Evolutionary conservation across 345 rosid genomes (phyloP).

Genomic region (Zanthoxylum bungeanum): DNA sequence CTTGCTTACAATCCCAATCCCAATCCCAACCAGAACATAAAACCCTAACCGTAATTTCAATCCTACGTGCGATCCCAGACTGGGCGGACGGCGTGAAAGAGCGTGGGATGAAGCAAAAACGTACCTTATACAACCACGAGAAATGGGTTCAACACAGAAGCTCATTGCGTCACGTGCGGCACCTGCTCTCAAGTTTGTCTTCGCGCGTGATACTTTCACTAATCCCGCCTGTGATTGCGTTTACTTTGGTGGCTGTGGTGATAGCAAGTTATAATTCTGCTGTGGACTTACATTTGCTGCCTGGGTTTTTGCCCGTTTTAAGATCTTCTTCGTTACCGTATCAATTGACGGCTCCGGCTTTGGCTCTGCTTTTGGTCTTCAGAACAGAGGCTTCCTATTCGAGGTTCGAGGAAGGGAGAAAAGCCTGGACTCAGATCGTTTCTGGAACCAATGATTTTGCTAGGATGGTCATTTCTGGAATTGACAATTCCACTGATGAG

Average conservation of each 20-base stretch:
- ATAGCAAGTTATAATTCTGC: slow-evolving; percentile 75
- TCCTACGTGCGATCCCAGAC: slow-evolving; percentile 69
- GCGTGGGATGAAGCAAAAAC: slow-evolving; percentile 70
- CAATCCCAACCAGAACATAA: slow-evolving; percentile 7
- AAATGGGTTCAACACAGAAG: slow-evolving; percentile 86
- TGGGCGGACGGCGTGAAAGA: slow-evolving; percentile 86
- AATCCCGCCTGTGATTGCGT: slow-evolving; percentile 79
- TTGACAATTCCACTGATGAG: slow-evolving; percentile 41
- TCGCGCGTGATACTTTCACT: slow-evolving; percentile 85
- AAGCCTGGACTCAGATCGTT: slow-evolving; percentile 79
- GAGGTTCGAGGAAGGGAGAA: slow-evolving; percentile 75
- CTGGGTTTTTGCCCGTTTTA: slow-evolving; percentile 60
- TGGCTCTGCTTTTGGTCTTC: slow-evolving; percentile 87
- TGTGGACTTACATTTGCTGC: slow-evolving; percentile 52
- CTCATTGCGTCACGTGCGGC: slow-evolving; percentile 83
- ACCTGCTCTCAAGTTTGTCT: slow-evolving; percentile 59
- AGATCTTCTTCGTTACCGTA: slow-evolving; percentile 83
- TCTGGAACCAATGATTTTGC: slow-evolving; percentile 74
- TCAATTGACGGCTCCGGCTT: slow-evolving; percentile 84
- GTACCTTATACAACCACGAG: slow-evolving; percentile 76
- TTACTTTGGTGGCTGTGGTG: slow-evolving; percentile 58
- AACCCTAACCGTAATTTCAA: slow-evolving; percentile 37
- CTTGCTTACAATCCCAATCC: slow-evolving; percentile 31
- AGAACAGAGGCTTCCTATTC: slow-evolving; percentile 97
- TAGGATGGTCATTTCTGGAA: slow-evolving; percentile 49